Evolutionary conservation across 2,329 filamentous ascomycete genomes (phyloP).

Genomic region (Pyricularia pennisetigena): DNA sequence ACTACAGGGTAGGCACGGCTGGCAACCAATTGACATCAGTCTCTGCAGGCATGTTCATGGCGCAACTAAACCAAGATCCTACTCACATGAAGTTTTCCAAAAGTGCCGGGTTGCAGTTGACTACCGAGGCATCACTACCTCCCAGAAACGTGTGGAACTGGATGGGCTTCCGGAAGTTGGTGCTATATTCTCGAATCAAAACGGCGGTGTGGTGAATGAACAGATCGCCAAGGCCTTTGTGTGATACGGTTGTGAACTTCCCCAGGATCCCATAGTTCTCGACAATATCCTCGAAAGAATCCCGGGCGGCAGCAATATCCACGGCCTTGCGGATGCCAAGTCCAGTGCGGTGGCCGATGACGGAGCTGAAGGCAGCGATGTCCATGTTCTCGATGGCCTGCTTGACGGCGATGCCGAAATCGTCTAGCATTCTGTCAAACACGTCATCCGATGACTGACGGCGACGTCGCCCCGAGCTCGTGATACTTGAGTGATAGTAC

Average conservation of each 20-base stretch:
- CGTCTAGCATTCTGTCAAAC: conserved; percentile 33
- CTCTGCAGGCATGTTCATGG: neutral
- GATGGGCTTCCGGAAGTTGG: conserved; percentile 54
- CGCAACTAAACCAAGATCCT: neutral
- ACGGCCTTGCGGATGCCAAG: conserved; percentile 44
- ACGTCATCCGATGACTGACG: conserved; percentile 17
- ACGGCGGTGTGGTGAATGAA: conserved; percentile 56
- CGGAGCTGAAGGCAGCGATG: conserved; percentile 73
- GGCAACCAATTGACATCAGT: neutral
- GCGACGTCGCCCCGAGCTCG: conserved; percentile 9
- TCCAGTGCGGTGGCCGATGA: conserved; percentile 74
- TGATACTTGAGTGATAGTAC: conserved; percentile 21
- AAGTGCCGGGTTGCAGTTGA: conserved; percentile 62
- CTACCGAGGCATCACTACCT: conserved; percentile 65
- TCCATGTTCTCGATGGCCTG: conserved; percentile 51
- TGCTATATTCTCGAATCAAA: conserved; percentile 37
- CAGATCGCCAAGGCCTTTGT: conserved; percentile 58
- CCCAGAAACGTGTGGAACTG: conserved; percentile 80
- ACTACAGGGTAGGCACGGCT: conserved; percentile 52
- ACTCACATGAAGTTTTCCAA: conserved; percentile 57
- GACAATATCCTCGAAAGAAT: conserved; percentile 27
- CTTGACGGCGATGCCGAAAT: conserved; percentile 42
- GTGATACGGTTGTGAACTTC: conserved; percentile 44
- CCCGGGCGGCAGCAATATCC: conserved; percentile 28
- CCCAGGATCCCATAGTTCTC: conserved; percentile 17